Evolutionary conservation across 148 eudicot species (phyloP).

Genomic region (Silene latifolia): DNA sequence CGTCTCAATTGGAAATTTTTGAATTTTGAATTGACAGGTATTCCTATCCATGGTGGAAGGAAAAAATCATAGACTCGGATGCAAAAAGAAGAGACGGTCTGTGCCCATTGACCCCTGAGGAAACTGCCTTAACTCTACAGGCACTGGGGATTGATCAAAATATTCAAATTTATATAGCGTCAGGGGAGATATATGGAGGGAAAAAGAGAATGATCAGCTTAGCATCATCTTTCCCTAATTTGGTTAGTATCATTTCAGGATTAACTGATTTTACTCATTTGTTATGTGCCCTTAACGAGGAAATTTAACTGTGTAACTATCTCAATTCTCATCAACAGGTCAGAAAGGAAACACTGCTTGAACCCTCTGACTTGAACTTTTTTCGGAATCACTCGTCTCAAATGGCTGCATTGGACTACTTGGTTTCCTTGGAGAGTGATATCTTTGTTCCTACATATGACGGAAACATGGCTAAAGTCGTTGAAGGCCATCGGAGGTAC

Average conservation of each 20-base stretch:
- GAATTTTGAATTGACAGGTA: conserved; percentile 36
- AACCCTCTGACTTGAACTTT: conserved; percentile 52
- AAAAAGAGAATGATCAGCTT: conserved; percentile 52
- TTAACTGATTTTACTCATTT: not conserved
- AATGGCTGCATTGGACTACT: conserved; percentile 74
- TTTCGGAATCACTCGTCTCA: no score
- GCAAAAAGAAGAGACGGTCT: conserved; percentile 62
- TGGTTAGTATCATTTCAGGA: conserved; percentile 42
- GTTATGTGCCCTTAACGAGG: not conserved
- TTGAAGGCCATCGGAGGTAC: conserved; percentile 83
- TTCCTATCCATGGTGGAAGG: conserved; percentile 87
- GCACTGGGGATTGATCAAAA: conserved; percentile 56
- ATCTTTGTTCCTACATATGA: conserved; percentile 78
- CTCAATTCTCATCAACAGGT: conserved; percentile 47
- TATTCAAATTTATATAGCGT: conserved; percentile 64
- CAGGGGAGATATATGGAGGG: conserved; percentile 74
- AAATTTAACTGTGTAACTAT: not conserved
- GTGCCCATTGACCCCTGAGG: conserved; percentile 78
- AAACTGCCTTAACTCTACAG: conserved; percentile 50
- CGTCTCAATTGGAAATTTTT: no score
- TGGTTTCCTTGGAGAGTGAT: conserved; percentile 70
- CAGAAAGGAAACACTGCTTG: conserved; percentile 61
- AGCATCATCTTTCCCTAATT: conserved; percentile 51
- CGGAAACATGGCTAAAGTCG: conserved; percentile 84
- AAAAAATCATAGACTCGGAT: conserved; percentile 61